phyloP scores from a whole-genome alignment of 1,139 yeast genomes.

The Nakaseomyces uthaithaninus region DNA sequence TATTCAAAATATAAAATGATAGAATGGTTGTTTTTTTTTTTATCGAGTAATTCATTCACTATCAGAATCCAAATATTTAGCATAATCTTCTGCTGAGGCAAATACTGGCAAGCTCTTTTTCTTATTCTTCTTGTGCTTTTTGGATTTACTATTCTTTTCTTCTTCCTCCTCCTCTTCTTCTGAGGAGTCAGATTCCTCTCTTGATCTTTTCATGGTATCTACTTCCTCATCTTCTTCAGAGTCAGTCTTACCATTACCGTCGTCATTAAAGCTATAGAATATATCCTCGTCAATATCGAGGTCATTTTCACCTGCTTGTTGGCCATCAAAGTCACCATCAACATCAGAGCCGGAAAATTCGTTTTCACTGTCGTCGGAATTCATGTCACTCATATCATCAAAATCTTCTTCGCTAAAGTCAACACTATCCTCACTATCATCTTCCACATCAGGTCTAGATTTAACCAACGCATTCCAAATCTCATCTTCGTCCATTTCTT shows the following conservation, averaged over 20 bases:
- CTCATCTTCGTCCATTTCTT: conserved; percentile 64
- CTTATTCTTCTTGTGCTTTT: conserved; percentile 46
- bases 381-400: conserved; percentile 28
- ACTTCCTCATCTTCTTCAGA: conserved; percentile 21
- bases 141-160: conserved; percentile 30
- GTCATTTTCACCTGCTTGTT: conserved; percentile 12
- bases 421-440: conserved; percentile 43
- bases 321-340: conserved; percentile 24
- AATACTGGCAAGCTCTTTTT: conserved; percentile 69
- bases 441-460: conserved; percentile 76
- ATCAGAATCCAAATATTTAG: conserved; percentile 61
- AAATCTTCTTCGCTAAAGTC: conserved; percentile 31
- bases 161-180: conserved; percentile 18
- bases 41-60: conserved; percentile 35
- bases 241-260: conserved; percentile 24
- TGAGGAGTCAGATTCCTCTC: conserved; percentile 16
- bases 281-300: conserved; percentile 12
- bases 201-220: conserved; percentile 15
- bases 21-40: no score
- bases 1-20: no score
- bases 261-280: conserved; percentile 13
- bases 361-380: conserved; percentile 29
- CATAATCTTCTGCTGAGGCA: conserved; percentile 86
- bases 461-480: conserved; percentile 86
- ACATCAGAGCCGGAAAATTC: conserved; percentile 23